phyloP scores from a whole-genome alignment of 2,329 filamentous ascomycete genomes.

The Diaporthe vaccinii region DNA sequence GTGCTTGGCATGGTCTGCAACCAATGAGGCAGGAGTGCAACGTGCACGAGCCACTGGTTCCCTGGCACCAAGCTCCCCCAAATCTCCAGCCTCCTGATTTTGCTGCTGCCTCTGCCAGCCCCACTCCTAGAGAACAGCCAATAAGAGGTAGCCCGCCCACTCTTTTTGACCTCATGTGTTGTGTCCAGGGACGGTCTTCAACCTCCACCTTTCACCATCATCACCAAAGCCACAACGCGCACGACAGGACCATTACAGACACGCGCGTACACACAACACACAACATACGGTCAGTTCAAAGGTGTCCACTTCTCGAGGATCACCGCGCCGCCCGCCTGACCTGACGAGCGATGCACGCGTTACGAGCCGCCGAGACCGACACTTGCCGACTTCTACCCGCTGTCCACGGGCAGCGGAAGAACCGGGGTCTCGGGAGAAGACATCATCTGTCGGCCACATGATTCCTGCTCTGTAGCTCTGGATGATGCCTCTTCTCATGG shows the following conservation, averaged over 20 bases:
- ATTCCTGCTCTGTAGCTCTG: constrained; percentile 37
- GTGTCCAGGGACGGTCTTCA: background rate
- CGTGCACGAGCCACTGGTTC: background rate
- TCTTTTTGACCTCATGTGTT: background rate
- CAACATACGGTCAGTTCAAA: constrained; percentile 42
- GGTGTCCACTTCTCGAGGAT: constrained; percentile 40
- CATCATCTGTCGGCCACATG: constrained; percentile 31
- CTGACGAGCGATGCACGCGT: constrained; percentile 35
- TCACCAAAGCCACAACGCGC: constrained; percentile 4
- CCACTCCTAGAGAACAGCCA: background rate
- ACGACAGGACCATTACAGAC: background rate
- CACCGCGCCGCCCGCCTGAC: constrained; percentile 39
- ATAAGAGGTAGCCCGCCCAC: background rate
- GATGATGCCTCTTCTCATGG: constrained; percentile 26
- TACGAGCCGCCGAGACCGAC: constrained; percentile 34
- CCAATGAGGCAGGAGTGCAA: background rate
- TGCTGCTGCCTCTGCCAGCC: constrained; percentile 8
- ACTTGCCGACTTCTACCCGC: constrained; percentile 32
- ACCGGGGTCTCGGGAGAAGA: constrained; percentile 39
- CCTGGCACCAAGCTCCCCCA: background rate
- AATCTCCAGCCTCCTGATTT: constrained; percentile 25
- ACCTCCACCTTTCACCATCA: background rate
- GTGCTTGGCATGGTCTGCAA: background rate
- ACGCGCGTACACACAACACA: constrained; percentile 5
- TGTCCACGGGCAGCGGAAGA: constrained; percentile 38